Percentiles rank a stretch among this genome's conserved stretches.
Evolutionary conservation across 768 basidiomycete genomes (phyloP).

Genomic region (Leccinum disarticulatum): DNA sequence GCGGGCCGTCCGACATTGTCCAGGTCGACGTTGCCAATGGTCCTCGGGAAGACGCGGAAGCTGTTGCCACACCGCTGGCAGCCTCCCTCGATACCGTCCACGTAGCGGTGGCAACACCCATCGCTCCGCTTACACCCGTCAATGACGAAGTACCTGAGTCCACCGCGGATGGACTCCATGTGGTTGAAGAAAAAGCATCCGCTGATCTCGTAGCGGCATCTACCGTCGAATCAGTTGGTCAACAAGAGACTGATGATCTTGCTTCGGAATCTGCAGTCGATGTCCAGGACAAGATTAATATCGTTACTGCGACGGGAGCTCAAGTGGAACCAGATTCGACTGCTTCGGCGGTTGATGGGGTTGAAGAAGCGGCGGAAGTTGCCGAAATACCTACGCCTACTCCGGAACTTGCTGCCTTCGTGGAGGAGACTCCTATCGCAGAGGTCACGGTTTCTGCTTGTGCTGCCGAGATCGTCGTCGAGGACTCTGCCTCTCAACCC

Average conservation of each 20-base stretch:
- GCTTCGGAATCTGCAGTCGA: not conserved
- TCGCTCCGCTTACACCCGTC: not conserved
- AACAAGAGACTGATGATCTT: constrained; percentile 7
- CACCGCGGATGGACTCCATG: constrained; percentile 4
- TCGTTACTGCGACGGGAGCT: constrained; percentile 15
- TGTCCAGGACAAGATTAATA: not conserved
- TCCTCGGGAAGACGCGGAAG: constrained; percentile 4
- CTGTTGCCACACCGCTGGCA: not conserved
- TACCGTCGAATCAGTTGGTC: constrained; percentile 6
- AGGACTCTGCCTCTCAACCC: not conserved
- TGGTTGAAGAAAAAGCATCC: constrained; percentile 5
- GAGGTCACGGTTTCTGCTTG: constrained; percentile 2
- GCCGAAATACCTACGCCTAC: constrained; percentile 16
- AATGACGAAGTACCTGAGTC: not conserved
- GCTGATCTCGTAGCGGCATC: constrained; percentile 6
- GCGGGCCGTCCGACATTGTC: not conserved
- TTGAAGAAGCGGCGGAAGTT: constrained; percentile 13
- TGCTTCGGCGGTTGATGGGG: not conserved
- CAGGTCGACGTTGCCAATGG: constrained; percentile 7
- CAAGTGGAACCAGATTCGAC: constrained; percentile 5
- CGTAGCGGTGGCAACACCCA: not conserved
- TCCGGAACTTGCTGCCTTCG: constrained; percentile 12
- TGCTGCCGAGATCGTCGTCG: not conserved
- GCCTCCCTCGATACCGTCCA: constrained; percentile 1
- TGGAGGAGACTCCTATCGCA: constrained; percentile 17